A percentile compares a stretch with the other conserved stretches of the same genome.
Evolutionary conservation across 2,329 filamentous ascomycete genomes (phyloP).

Genomic region (Trichoderma sp.): DNA sequence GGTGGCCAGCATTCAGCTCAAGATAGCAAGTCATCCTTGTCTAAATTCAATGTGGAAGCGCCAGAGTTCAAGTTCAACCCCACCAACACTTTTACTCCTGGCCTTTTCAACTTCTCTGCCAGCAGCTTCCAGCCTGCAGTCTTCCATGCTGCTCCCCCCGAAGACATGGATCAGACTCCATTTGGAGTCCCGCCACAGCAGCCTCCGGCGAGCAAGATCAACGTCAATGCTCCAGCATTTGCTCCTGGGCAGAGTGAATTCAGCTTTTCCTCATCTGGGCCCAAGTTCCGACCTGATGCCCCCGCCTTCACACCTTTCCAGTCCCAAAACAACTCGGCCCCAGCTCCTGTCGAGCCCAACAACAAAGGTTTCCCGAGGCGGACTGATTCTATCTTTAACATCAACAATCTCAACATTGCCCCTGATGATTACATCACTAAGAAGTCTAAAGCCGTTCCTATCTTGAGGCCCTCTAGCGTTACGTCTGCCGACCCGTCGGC

Average conservation of each 20-base stretch:
- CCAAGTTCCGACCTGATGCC: conserved; percentile 73
- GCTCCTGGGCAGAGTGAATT: conserved; percentile 65
- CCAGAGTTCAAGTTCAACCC: conserved; percentile 82
- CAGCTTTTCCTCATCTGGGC: conserved; percentile 64
- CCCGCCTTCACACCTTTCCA: conserved; percentile 69
- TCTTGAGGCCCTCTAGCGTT: conserved; percentile 62
- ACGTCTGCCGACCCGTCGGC: conserved; percentile 26
- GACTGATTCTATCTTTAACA: conserved; percentile 59
- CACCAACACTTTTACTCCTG: conserved; percentile 49
- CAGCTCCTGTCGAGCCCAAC: conserved; percentile 45
- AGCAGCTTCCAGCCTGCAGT: conserved; percentile 49
- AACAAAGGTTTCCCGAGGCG: conserved; percentile 43
- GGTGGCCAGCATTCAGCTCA: conserved; percentile 49
- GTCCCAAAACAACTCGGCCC: conserved; percentile 44
- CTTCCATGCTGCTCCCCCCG: conserved; percentile 35
- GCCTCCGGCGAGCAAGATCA: conserved; percentile 53
- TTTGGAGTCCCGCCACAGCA: conserved; percentile 34
- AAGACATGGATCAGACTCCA: conserved; percentile 18
- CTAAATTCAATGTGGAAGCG: conserved; percentile 84
- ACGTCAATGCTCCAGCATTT: conserved; percentile 68
- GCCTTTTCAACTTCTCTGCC: conserved; percentile 49
- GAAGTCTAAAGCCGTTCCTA: conserved; percentile 80
- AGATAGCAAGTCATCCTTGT: conserved; percentile 63
- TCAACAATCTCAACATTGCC: conserved; percentile 61
- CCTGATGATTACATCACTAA: conserved; percentile 57